A percentile compares a stretch with the other conserved stretches of the same genome.
Conservation (phyloP, 2,329 filamentous ascomycete genomes). For the Aspergillus hortae region DNA sequence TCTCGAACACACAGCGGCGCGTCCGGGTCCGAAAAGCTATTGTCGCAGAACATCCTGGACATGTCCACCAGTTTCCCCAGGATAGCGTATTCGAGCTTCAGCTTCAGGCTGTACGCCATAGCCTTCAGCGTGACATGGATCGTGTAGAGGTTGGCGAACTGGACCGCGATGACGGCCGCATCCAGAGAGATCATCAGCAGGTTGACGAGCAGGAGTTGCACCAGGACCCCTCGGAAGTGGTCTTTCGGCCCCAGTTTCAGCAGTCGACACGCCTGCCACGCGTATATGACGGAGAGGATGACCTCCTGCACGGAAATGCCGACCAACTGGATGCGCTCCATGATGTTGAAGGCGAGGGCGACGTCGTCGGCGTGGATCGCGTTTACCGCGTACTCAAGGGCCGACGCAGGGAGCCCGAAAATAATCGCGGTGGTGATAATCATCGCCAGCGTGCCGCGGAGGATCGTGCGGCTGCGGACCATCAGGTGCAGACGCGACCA, state of each 20-base stretch:
- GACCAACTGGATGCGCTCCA: slow-evolving; percentile 49
- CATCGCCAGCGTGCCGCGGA: slow-evolving; percentile 38
- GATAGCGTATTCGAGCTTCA: slow-evolving; percentile 45
- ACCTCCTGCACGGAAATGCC: slow-evolving; percentile 52
- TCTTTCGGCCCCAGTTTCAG: slow-evolving; percentile 38
- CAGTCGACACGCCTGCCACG: slow-evolving; percentile 44
- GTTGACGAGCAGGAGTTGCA: slow-evolving; percentile 43
- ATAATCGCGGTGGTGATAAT: slow-evolving; percentile 32
- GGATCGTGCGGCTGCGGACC: slow-evolving; percentile 24
- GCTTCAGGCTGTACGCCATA: slow-evolving; percentile 24
- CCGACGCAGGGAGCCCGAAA: slow-evolving; percentile 30
- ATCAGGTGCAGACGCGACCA: slow-evolving; percentile 47
- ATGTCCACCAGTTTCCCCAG: too few relatives aligned
- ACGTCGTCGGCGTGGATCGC: not conserved
- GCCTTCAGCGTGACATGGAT: slow-evolving; percentile 33
- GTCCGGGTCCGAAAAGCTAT: too few relatives aligned
- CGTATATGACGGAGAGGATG: slow-evolving; percentile 50
- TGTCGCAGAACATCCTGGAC: too few relatives aligned
- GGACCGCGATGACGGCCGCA: slow-evolving; percentile 31
- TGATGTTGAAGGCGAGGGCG: slow-evolving; percentile 7
- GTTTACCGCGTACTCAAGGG: slow-evolving; percentile 21
- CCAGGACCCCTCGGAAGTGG: slow-evolving; percentile 38
- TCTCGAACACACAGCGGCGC: too few relatives aligned
- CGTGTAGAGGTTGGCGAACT: slow-evolving; percentile 32
- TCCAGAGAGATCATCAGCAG: slow-evolving; percentile 42